phyloP scores from a whole-genome alignment of 805 yeast species.

The Diddensiella transvaalensis region DNA sequence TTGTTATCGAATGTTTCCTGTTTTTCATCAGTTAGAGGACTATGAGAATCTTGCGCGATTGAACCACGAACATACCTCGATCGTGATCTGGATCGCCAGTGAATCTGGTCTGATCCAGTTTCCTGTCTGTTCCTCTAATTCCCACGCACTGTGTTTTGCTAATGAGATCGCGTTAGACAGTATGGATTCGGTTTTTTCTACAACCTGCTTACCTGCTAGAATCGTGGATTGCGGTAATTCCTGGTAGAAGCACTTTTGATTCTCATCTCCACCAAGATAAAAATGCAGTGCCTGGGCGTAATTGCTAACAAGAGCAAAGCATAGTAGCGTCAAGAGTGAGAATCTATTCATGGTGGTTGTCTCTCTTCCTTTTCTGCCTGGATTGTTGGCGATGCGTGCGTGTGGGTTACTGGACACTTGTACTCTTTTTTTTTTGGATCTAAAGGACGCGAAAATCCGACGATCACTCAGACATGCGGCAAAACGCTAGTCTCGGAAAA shows the following conservation, averaged over 20 bases:
- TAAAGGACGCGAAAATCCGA: too few species aligned
- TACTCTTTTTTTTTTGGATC: too few species aligned
- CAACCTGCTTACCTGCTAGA: conserved; percentile 60
- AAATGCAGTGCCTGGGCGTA: conserved; percentile 59
- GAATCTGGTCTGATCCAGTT: conserved; percentile 49
- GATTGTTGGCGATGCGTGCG: too few species aligned
- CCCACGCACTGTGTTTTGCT: conserved; percentile 62
- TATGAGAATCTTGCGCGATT: not conserved
- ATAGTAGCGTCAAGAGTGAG: conserved; percentile 5
- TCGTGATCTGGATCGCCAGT: conserved; percentile 62
- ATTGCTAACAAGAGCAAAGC: conserved; percentile 19
- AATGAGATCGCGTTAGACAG: too few species aligned
- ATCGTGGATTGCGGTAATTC: conserved; percentile 75
- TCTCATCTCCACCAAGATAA: conserved; percentile 70
- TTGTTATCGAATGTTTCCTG: conserved; percentile 76
- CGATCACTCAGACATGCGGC: too few species aligned
- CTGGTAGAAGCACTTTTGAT: conserved; percentile 74
- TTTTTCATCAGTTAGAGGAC: conserved; percentile 17
- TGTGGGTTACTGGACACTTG: too few species aligned
- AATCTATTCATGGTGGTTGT: conserved; percentile 8
- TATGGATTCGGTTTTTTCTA: too few species aligned
- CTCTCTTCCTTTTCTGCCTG: too few species aligned
- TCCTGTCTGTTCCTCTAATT: conserved; percentile 47
- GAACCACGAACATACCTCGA: conserved; percentile 44
- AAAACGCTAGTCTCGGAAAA: too few species aligned